Base-by-base conservation (phyloP, 345 rosid genomes). In the Turnera subulata region DNA sequence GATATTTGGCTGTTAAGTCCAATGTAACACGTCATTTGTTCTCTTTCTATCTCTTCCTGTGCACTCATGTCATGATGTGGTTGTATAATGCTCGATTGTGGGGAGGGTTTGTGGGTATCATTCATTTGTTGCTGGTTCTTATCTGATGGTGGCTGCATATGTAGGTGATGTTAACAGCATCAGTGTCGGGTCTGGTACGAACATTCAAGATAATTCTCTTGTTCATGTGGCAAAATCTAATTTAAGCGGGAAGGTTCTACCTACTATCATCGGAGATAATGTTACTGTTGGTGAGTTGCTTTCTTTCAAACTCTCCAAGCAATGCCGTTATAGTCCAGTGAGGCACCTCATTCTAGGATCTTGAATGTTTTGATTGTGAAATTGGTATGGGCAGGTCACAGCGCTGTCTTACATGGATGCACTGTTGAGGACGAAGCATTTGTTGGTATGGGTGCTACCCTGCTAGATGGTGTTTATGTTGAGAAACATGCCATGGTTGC, bases 341-440 rank as follows among this genome's bases (percentile, higher is more conserved):
- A 16, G 19, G 40, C 20, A 7, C 22, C 53, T 12, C 32, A 14
- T 56, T 49, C 59, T 11, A 33, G 50, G 14, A 46, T 53, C 43
- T 45, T 66, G 48, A 22, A 20, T 24, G n/a, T 35, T 14, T 58
- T 55, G 44, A 42, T 22, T 56, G 56, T 55, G 64, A 47, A n/a
- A 67, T 70, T 64, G 44, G 20, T 43, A 33, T 59, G 73, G 55
- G 59, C 86, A 92, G 96, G 96, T 70, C 98, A 92, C 63, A 82
- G 95, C 66, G 95, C 89, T 76, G 89, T 92, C 75, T 71, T 92
- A 68, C 97, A 89, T 84, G 98, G 98, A 47, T 92, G 95, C 73
- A 84, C 84, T 56, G 88, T 86, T 59, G 95, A 92, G 80, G 93
- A 92, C 53, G 93, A 86, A 55, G 79, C 89, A 49, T 86, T 89